Percentiles rank a stretch among this genome's conserved stretches.
Evolutionary conservation across 495 filamentous ascomycete species (phyloP).

Genomic region (Saxophila tyrrhenica): DNA sequence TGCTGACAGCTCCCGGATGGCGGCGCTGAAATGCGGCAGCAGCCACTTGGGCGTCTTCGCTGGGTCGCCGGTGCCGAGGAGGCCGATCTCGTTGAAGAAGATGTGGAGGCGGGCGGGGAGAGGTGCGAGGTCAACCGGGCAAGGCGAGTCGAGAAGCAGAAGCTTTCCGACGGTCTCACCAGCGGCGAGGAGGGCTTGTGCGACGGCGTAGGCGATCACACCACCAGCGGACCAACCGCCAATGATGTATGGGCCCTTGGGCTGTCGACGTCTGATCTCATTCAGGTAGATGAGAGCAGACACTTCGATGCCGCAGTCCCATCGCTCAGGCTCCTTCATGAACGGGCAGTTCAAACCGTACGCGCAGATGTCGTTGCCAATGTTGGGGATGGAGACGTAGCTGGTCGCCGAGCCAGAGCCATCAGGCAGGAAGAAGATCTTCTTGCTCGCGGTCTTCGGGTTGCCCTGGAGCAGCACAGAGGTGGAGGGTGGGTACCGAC

Average conservation of each 20-base stretch:
- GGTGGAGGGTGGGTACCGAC: conserved; percentile 33
- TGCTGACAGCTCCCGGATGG: conserved; percentile 60
- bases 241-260: conserved; percentile 59
- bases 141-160: conserved; percentile 74
- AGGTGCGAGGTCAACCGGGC: conserved; percentile 64
- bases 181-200: conserved; percentile 54
- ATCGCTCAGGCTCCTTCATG: conserved; percentile 49
- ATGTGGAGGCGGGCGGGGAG: conserved; percentile 63
- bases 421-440: conserved; percentile 66
- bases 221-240: conserved; percentile 81
- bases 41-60: conserved; percentile 65
- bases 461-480: conserved; percentile 44
- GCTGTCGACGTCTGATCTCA: conserved; percentile 60
- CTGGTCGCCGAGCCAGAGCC: conserved; percentile 60
- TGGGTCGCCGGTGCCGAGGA: conserved; percentile 59
- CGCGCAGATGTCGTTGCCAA: conserved; percentile 43
- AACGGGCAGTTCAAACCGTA: conserved; percentile 58
- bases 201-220: conserved; percentile 77
- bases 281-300: conserved; percentile 48
- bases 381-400: conserved; percentile 47
- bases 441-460: conserved; percentile 45
- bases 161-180: conserved; percentile 63
- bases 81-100: conserved; percentile 69
- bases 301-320: conserved; percentile 44
- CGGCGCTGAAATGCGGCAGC: conserved; percentile 70